Base-by-base conservation (phyloP, 1,284 basidiomycete species). In the Fomitiporia mediterranea region DNA sequence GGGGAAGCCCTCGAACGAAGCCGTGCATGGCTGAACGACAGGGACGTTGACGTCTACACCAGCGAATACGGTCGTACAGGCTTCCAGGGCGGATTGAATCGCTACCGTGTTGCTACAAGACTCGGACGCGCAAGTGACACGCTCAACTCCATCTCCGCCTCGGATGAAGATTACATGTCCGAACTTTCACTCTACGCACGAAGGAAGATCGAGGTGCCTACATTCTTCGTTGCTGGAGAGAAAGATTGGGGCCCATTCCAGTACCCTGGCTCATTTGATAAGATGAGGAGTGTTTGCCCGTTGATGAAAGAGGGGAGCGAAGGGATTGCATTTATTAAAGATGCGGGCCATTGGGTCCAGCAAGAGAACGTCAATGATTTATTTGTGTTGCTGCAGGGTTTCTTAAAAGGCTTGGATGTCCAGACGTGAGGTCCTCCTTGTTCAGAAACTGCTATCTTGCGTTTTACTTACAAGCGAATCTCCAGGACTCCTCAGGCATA, bases 301-400 rank as follows among this genome's bases (percentile, higher is more conserved):
- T 46, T 51, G 17, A 67, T 70, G 68, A 55, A 42, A 30, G 23
- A 34, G 8, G 53, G 53, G 2, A 27, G 32, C 19, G 42, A 53
- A 1, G 73, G 79, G 37, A 72, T 82, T 39, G 70, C 80, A n/a
- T 61, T 84, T 43, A 67, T 84, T n/a, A 69, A 77, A 2, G 75
- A 75, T 2, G 81, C 81, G 0, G 83, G 83, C 0, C 82, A 83
- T 66, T 84, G 83, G 82, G 78, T 80, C 19, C 82, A 82, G 65
- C 81, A 81, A 60, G 81, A 81, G 63, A 58, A 70, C 19, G 72
- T 74, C 2, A 69, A 73, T 51, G 72, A 70, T 40, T 3, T 40
- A 21, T 27, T 55, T 50, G 19, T 13, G 17, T 28, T 40, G 15
- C 25, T 49, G 15, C 27, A 30, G 25, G 19, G 7, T 17, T 49